phyloP scores from a whole-genome alignment of 768 basidiomycete genomes.

The Boletus coccyginus region DNA sequence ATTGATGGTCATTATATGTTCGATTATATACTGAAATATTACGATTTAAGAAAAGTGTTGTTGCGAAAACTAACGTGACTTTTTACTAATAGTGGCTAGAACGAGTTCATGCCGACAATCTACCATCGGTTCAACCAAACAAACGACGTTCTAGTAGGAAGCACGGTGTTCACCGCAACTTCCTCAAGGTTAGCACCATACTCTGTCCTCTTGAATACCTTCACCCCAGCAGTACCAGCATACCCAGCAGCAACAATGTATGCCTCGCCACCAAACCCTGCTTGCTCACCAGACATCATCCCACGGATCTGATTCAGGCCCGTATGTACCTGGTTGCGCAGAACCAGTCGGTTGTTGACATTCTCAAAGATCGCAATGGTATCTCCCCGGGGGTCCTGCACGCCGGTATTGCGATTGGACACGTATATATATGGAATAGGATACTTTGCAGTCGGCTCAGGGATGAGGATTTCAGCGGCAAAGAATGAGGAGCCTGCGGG shows the following conservation, averaged over 20 bases:
- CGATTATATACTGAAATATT: no score
- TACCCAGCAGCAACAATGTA: conserved; percentile 55
- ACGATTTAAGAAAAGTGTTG: no score
- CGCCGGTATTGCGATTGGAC: conserved; percentile 63
- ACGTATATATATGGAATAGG: conserved; percentile 57
- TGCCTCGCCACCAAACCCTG: conserved; percentile 43
- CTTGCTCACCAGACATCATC: conserved; percentile 53
- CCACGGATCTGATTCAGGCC: conserved; percentile 63
- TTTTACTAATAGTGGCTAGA: no score
- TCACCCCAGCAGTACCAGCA: conserved; percentile 54
- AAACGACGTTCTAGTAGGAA: conserved; percentile 52
- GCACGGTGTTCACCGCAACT: conserved; percentile 52
- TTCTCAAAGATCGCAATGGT: conserved; percentile 61
- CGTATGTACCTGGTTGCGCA: conserved; percentile 57
- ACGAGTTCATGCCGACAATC: no score
- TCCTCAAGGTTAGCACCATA: conserved; percentile 50
- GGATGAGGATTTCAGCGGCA: conserved; percentile 64
- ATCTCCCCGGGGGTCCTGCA: conserved; percentile 53
- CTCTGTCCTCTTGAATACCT: conserved; percentile 52
- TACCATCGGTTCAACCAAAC: conserved; percentile 33
- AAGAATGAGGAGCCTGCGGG: conserved; percentile 40
- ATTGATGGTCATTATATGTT: no score
- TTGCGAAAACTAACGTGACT: no score
- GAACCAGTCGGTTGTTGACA: conserved; percentile 35
- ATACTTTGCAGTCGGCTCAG: conserved; percentile 44